phyloP scores from a whole-genome alignment of 192 early-diverging fungal species.

The Mortierella claussenii region DNA sequence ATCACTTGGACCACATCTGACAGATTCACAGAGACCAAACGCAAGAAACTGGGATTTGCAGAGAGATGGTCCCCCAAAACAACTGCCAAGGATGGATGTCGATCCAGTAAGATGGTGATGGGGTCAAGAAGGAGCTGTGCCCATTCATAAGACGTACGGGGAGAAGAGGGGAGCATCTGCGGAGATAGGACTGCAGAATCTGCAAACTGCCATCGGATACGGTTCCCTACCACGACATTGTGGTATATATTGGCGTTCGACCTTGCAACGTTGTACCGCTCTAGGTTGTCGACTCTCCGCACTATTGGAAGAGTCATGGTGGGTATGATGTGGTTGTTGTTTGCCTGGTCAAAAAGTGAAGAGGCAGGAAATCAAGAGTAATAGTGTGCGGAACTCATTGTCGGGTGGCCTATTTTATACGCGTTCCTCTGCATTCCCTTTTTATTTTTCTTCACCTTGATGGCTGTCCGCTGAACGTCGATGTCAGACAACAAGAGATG shows the following conservation, averaged over 20 bases:
- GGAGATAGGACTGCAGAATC: too few species aligned
- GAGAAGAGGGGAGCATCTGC: slow-evolving; percentile 1
- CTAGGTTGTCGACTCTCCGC: slow-evolving; percentile 41
- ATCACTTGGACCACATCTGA: slow-evolving; percentile 1
- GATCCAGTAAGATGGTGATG: slow-evolving; percentile 3
- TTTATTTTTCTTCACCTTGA: background rate
- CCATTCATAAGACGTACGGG: slow-evolving; percentile 13
- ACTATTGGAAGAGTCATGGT: slow-evolving; percentile 18
- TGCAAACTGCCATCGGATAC: too few species aligned
- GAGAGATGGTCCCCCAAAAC: slow-evolving; percentile 38
- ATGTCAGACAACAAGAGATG: too few species aligned
- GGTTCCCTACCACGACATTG: slow-evolving; percentile 26
- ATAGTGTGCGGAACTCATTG: too few species aligned
- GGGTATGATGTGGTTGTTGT: background rate
- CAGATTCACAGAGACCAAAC: slow-evolving; percentile 13
- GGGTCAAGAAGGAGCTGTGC: slow-evolving; percentile 12
- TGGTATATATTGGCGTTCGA: slow-evolving; percentile 47
- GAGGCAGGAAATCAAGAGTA: too few species aligned
- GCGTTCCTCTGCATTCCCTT: too few species aligned
- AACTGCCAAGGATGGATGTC: slow-evolving; percentile 12
- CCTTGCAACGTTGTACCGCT: slow-evolving; percentile 43
- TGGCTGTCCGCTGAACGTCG: too few species aligned
- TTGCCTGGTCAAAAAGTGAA: too few species aligned
- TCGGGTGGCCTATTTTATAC: too few species aligned
- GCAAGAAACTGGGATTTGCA: slow-evolving; percentile 27